Base-by-base conservation (phyloP, 352 stramenopile species). In the Pythium brassicae region DNA sequence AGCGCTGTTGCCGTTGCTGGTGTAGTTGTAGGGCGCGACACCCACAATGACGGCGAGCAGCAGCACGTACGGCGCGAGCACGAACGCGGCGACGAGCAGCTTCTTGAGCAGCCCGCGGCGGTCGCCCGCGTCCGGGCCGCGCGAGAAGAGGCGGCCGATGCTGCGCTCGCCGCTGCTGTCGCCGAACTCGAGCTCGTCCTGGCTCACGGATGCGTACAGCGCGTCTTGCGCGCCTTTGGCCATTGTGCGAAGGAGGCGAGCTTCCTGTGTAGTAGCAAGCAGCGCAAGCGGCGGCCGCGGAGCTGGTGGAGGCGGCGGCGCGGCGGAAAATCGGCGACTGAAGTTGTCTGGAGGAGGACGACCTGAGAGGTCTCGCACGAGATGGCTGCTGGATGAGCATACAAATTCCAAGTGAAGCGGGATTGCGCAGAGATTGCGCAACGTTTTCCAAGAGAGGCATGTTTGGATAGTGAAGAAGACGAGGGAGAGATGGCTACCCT, bases 181-280 rank as follows among this genome's bases (percentile, higher is more conserved):
- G 53, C 64, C 67, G 71, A 52, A 69, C 57, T 89, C 76, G 53
- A 84, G 70, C 50, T 89, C 79, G 42, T 89, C 76, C 63, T 89
- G 79, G 37, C 68, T 69, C 44, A 89, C 71, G 48, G 76, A 83
- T 59, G 79, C 77, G 69, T 89, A 89, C 48, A 89, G 58, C 55
- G 58, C 71, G 57, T 81, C 71, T 62, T 54, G 44, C n/a, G 39
- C 54, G 39, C 52, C 55, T 37, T 37, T 37, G 8, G 32, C 32
- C 54, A 61, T 65, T 37, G 43, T 49, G 32, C 4, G 0, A 12
- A 14, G 26, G 44, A 22, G 12, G 37, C 19, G 2, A 11, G 9
- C 8, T 11, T 7, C 32, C 9, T 1, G 32, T 37, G 32, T n/a
- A 37, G 32, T 9, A 37, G 2, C 20, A 14, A 22, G 37, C 37